Conservation (phyloP, 192 early-diverging fungal genomes). For the Entomortierella lignicola region DNA sequence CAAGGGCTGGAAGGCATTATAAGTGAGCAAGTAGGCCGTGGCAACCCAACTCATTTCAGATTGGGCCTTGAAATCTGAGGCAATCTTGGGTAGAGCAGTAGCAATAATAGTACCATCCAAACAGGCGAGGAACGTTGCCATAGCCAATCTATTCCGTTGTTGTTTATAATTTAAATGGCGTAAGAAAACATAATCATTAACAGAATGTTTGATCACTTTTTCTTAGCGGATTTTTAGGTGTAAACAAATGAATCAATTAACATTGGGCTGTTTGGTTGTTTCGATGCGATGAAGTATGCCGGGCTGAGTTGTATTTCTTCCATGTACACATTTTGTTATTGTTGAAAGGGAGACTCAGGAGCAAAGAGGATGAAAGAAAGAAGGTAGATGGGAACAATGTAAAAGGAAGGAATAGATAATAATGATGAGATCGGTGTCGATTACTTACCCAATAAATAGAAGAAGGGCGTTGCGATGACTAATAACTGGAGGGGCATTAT, state of each 20-base stretch:
- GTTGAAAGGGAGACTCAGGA: background rate
- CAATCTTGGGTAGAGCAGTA: slow-evolving; percentile 70
- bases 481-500: slow-evolving; percentile 4
- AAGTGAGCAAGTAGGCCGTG: slow-evolving; percentile 73
- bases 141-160: slow-evolving; percentile 49
- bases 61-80: slow-evolving; percentile 67
- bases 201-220: no score
- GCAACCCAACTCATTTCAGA: slow-evolving; percentile 84
- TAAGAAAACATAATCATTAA: background rate
- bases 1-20: slow-evolving; percentile 43
- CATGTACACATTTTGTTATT: no score
- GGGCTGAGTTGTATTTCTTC: no score
- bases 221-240: no score
- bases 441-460: slow-evolving; percentile 46
- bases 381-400: no score
- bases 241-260: no score
- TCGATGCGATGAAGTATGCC: no score
- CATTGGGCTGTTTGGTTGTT: no score
- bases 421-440: no score
- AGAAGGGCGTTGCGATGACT: slow-evolving; percentile 25
- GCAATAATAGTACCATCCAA: slow-evolving; percentile 76
- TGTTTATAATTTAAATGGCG: background rate
- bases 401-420: no score
- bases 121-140: slow-evolving; percentile 69
- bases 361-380: no score